These are phyloP conservation scores for Neurospora sp. DNA, from an alignment of 495 filamentous ascomycete genomes.

Conservation along the genomic window DNA sequence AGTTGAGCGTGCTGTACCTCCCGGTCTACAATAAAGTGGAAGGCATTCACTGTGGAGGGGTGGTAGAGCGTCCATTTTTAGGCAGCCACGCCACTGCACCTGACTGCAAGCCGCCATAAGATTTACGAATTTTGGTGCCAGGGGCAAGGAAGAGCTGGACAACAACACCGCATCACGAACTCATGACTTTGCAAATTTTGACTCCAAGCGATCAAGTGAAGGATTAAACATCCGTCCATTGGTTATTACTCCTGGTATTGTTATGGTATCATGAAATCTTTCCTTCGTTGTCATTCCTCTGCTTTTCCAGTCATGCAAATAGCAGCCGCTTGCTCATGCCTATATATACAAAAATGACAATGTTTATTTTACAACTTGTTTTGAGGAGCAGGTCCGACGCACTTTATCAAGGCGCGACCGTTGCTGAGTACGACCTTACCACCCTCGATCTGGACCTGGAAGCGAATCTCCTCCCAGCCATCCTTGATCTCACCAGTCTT, in stretches of 20 bases:
- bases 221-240: background rate
- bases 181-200: background rate
- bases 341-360: background rate
- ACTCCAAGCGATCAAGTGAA: background rate
- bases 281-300: background rate
- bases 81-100: background rate
- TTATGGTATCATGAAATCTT: background rate
- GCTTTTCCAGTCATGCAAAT: background rate
- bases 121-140: background rate
- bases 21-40: background rate
- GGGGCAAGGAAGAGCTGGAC: background rate
- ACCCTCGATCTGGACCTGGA: conserved; percentile 58
- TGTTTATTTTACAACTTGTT: conserved; percentile 48
- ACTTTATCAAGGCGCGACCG: conserved; percentile 68
- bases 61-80: background rate
- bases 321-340: background rate
- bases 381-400: conserved; percentile 35
- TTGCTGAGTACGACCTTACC: conserved; percentile 77
- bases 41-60: background rate
- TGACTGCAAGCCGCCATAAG: background rate
- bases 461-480: conserved; percentile 74
- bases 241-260: background rate
- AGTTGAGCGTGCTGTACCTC: background rate
- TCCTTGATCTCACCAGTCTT: conserved; percentile 52
- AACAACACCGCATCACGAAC: background rate